phyloP scores from a whole-genome alignment of 2,329 filamentous ascomycete genomes.

The Apiospora saccharicola region DNA sequence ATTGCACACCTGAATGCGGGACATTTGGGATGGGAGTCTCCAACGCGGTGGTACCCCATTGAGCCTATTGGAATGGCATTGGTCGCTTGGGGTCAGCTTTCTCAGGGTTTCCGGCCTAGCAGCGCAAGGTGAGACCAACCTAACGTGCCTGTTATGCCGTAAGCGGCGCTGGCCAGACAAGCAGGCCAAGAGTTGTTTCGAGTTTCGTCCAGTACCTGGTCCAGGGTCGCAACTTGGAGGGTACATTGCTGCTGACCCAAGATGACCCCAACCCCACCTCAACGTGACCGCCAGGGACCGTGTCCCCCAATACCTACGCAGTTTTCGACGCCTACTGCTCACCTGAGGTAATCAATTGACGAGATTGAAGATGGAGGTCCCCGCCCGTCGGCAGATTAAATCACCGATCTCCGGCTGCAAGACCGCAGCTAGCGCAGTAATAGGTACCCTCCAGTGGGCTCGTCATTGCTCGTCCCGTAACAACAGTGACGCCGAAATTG shows the following conservation, averaged over 20 bases:
- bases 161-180: slow-evolving; percentile 2
- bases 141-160: slow-evolving; percentile 8
- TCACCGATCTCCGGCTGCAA: slow-evolving; percentile 23
- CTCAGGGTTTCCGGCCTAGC: slow-evolving; percentile 20
- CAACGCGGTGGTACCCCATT: slow-evolving; percentile 14
- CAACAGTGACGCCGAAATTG: slow-evolving; percentile 15
- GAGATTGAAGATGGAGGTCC: neutral
- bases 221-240: slow-evolving; percentile 9
- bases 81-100: slow-evolving; percentile 11
- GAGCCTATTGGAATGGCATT: slow-evolving; percentile 18
- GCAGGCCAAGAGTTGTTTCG: slow-evolving; percentile 14
- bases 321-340: neutral
- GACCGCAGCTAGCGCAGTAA: no score
- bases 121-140: slow-evolving; percentile 13
- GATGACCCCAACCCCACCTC: neutral
- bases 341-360: neutral
- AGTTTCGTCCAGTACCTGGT: slow-evolving; percentile 10
- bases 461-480: neutral
- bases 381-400: slow-evolving; percentile 16
- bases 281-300: neutral
- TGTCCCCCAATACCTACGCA: neutral
- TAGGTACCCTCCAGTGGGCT: no score
- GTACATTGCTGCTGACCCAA: slow-evolving; percentile 5
- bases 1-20: slow-evolving; percentile 20
- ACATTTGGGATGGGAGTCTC: slow-evolving; percentile 21